Percentiles rank a stretch among this genome's conserved stretches.
These are phyloP conservation scores for Boehmeria nivea DNA, from an alignment of 306 rosid species.

Conservation along the genomic window DNA sequence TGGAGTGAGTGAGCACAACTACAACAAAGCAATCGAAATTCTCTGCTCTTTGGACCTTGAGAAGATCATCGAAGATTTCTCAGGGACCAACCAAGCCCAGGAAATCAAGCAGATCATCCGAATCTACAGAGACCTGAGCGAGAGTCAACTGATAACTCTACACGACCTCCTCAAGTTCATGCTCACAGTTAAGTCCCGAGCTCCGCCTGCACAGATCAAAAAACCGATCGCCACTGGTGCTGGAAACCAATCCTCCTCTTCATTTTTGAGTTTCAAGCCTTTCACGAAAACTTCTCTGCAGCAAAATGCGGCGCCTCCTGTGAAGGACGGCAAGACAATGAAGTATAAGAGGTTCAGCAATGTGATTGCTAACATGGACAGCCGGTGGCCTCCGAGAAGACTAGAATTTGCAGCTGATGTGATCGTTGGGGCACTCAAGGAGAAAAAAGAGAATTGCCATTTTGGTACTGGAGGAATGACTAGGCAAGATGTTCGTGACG, in stretches of 20 bases:
- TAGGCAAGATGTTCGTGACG: slow-evolving; percentile 79
- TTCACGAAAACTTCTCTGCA: slow-evolving; percentile 26
- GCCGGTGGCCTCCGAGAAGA: slow-evolving; percentile 86
- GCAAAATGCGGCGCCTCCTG: slow-evolving; percentile 27
- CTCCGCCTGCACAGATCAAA: slow-evolving; percentile 28
- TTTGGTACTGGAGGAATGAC: slow-evolving; percentile 65
- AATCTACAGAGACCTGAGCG: slow-evolving; percentile 69
- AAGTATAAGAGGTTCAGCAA: slow-evolving; percentile 57
- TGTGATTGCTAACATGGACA: slow-evolving; percentile 66
- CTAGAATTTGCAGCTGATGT: slow-evolving; percentile 77
- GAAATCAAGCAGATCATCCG: slow-evolving; percentile 64
- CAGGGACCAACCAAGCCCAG: slow-evolving; percentile 21
- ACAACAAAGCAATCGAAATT: slow-evolving; percentile 45
- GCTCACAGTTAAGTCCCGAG: slow-evolving; percentile 67
- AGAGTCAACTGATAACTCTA: slow-evolving; percentile 55
- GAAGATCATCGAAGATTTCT: slow-evolving; percentile 34
- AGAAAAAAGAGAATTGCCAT: slow-evolving; percentile 39
- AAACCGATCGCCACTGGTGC: slow-evolving; percentile 18
- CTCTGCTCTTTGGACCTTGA: slow-evolving; percentile 61
- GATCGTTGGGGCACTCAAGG: slow-evolving; percentile 72
- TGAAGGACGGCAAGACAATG: slow-evolving; percentile 47
- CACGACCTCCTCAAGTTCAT: slow-evolving; percentile 74
- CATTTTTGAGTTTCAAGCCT: slow-evolving; percentile 29
- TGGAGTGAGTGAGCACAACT: slow-evolving; percentile 49
- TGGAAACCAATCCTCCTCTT: slow-evolving; percentile 22